Conservation (phyloP, 495 filamentous ascomycete genomes). For the Hypoxylon intermedium region DNA sequence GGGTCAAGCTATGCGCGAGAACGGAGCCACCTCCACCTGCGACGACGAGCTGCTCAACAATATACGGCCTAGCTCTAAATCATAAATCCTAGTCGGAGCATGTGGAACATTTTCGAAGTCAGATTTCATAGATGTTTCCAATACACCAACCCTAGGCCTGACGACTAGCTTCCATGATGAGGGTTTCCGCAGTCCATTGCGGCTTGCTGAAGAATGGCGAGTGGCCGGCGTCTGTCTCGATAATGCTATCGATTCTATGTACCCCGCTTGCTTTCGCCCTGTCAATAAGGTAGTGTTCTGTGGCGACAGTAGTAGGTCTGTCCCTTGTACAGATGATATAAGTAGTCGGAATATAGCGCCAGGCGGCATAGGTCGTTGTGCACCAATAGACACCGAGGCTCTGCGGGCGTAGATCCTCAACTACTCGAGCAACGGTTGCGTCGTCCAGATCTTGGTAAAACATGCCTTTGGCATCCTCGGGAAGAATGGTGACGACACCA, state of each 20-base stretch:
- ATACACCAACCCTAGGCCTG: too few relatives aligned
- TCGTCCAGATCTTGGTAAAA: constrained; percentile 44
- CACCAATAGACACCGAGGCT: constrained; percentile 39
- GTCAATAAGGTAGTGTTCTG: constrained; percentile 37
- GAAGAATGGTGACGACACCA: constrained; percentile 33
- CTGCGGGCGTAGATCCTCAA: constrained; percentile 40
- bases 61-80: too few relatives aligned
- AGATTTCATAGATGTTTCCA: too few relatives aligned
- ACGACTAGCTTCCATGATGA: not conserved
- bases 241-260: constrained; percentile 22
- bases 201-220: constrained; percentile 24
- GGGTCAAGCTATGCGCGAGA: too few relatives aligned
- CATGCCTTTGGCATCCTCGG: constrained; percentile 25
- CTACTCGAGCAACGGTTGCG: constrained; percentile 31
- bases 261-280: constrained; percentile 22
- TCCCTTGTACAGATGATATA: constrained; percentile 41
- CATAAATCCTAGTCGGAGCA: too few relatives aligned
- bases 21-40: too few relatives aligned
- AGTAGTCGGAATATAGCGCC: constrained; percentile 44
- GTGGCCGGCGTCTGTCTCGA: constrained; percentile 17
- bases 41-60: too few relatives aligned
- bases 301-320: constrained; percentile 22
- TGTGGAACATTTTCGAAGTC: too few relatives aligned
- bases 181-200: constrained; percentile 15
- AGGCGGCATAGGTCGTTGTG: constrained; percentile 42